Evolutionary conservation across 2,329 filamentous ascomycete genomes (phyloP).

Genomic region (Stachybotrys chartarum): DNA sequence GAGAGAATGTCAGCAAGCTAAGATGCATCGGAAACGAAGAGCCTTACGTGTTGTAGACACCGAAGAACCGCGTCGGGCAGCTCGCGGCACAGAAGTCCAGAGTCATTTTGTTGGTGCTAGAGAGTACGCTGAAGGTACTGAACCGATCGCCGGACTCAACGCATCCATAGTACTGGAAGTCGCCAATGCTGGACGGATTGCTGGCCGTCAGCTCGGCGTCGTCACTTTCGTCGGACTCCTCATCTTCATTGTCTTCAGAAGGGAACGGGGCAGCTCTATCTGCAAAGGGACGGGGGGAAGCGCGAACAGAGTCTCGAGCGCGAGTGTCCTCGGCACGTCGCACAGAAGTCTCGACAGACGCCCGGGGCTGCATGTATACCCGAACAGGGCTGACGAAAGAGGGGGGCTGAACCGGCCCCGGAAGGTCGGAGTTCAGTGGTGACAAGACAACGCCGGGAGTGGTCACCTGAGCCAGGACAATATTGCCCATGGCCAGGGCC

Average conservation of each 20-base stretch:
- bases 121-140: constrained; percentile 13
- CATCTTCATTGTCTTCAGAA: too few relatives aligned
- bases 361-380: too few relatives aligned
- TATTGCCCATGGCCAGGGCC: neutral
- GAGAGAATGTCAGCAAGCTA: neutral
- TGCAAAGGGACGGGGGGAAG: too few relatives aligned
- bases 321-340: too few relatives aligned
- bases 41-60: constrained; percentile 14
- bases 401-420: neutral
- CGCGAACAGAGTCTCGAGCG: too few relatives aligned
- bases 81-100: constrained; percentile 17
- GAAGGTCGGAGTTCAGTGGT: neutral
- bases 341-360: too few relatives aligned
- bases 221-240: neutral
- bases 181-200: constrained; percentile 10
- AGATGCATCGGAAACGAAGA: neutral
- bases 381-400: too few relatives aligned
- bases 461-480: neutral
- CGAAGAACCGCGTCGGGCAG: constrained; percentile 17
- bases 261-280: too few relatives aligned
- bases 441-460: neutral
- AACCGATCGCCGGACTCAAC: constrained; percentile 11
- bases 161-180: constrained; percentile 19
- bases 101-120: constrained; percentile 9
- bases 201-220: neutral